Percentiles rank a stretch among this genome's conserved stretches.
Conservation (phyloP, 768 basidiomycete genomes). For the Suillus discolor region DNA sequence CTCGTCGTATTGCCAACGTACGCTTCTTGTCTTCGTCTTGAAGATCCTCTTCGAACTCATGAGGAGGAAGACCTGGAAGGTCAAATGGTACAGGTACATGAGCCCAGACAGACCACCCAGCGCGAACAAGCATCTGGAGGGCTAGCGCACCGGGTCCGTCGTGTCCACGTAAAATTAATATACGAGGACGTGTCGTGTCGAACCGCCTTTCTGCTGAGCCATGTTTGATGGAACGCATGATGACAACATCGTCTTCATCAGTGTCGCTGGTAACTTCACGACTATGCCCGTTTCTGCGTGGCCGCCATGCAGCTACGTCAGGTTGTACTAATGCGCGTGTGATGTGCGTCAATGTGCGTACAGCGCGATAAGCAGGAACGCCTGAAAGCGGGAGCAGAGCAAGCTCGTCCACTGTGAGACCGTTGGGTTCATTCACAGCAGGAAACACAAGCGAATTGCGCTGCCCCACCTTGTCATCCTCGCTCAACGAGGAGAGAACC, state of each 20-base stretch:
- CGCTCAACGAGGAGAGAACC: constrained; percentile 13
- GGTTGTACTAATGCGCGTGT: constrained; percentile 27
- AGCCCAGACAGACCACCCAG: constrained; percentile 76
- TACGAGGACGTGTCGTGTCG: constrained; percentile 35
- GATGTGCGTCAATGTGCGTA: constrained; percentile 60
- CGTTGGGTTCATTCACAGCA: constrained; percentile 12
- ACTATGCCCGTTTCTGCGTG: constrained; percentile 11
- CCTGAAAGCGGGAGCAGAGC: constrained; percentile 81
- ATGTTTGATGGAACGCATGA: not conserved
- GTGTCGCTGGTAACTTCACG: constrained; percentile 25
- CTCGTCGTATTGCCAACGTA: constrained; percentile 42
- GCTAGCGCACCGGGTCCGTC: constrained; percentile 77
- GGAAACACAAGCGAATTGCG: constrained; percentile 15
- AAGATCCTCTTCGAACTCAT: constrained; percentile 37
- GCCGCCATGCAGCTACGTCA: not conserved
- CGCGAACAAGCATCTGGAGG: constrained; percentile 70
- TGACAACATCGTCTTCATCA: constrained; percentile 2
- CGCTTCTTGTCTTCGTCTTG: constrained; percentile 33
- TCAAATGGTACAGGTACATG: constrained; percentile 51
- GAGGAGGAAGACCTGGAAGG: constrained; percentile 38
- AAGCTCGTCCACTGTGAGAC: constrained; percentile 67
- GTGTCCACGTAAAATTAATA: constrained; percentile 74
- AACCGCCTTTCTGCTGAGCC: constrained; percentile 14
- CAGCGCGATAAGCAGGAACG: constrained; percentile 79
- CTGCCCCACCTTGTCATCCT: constrained; percentile 14